Conservation (phyloP, 2,329 filamentous ascomycete species). For the Hypoxylon sp. region DNA sequence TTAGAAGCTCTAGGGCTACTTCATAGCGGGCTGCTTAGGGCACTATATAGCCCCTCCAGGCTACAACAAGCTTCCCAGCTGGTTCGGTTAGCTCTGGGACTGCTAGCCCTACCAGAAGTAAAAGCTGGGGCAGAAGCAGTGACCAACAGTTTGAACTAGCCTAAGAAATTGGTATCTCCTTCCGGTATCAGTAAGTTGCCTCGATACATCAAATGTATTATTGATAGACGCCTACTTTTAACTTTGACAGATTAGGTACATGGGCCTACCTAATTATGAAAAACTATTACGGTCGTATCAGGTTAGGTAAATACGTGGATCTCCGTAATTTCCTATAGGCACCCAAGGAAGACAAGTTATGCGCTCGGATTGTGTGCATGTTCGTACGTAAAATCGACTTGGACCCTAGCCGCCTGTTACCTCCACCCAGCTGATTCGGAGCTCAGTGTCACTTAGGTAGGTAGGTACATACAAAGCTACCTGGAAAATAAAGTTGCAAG, state of each 20-base stretch:
- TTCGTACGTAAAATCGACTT: conserved; percentile 9
- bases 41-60: neutral
- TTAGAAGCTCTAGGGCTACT: neutral
- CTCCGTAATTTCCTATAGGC: conserved; percentile 21
- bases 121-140: conserved; percentile 7
- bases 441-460: neutral
- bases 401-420: conserved; percentile 6
- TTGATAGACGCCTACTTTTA: no score
- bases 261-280: no score
- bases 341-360: conserved; percentile 20
- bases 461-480: conserved; percentile 12
- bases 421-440: conserved; percentile 16
- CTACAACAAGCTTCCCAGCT: neutral
- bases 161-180: no score
- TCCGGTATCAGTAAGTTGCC: no score
- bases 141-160: neutral
- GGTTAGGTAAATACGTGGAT: neutral
- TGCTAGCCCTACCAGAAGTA: neutral
- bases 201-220: no score
- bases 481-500: conserved; percentile 18
- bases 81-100: neutral
- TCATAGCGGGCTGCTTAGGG: conserved; percentile 8
- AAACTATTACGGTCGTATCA: neutral
- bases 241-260: no score
- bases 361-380: conserved; percentile 12